Conservation (phyloP, 768 basidiomycete species). For the Tubosaeta sp. region DNA sequence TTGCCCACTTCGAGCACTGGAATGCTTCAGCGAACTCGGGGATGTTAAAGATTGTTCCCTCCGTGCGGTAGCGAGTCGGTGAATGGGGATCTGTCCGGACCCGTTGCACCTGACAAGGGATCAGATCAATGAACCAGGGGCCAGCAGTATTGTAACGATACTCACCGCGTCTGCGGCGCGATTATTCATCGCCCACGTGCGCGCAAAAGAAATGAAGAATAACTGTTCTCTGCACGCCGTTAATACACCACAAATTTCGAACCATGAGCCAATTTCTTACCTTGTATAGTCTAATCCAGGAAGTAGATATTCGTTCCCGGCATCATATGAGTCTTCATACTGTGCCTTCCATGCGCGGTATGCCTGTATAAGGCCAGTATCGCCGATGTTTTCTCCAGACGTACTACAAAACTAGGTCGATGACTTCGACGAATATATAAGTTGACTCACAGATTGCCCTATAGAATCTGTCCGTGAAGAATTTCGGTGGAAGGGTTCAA, state of each 20-base stretch:
- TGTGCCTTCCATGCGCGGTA: slow-evolving; percentile 90
- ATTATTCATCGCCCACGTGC: slow-evolving; percentile 82
- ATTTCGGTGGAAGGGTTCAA: not conserved
- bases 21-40: slow-evolving; percentile 88
- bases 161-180: slow-evolving; percentile 73
- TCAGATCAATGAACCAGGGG: not conserved
- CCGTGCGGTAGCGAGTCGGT: slow-evolving; percentile 71
- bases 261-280: slow-evolving; percentile 31
- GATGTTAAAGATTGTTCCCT: slow-evolving; percentile 84
- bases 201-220: slow-evolving; percentile 89
- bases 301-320: slow-evolving; percentile 66
- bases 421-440: not conserved
- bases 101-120: slow-evolving; percentile 52
- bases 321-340: slow-evolving; percentile 51
- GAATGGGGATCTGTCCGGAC: slow-evolving; percentile 89
- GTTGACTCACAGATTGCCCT: slow-evolving; percentile 72
- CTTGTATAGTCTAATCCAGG: slow-evolving; percentile 78
- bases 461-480: slow-evolving; percentile 1
- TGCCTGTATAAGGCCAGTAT: slow-evolving; percentile 79
- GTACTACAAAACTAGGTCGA: slow-evolving; percentile 48
- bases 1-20: slow-evolving; percentile 70
- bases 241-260: not conserved
- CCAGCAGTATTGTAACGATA: slow-evolving; percentile 8
- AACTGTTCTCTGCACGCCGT: slow-evolving; percentile 69
- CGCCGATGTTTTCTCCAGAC: slow-evolving; percentile 89